Conservation (phyloP, 495 filamentous ascomycete species). For the Talaromyces thailandensis region DNA sequence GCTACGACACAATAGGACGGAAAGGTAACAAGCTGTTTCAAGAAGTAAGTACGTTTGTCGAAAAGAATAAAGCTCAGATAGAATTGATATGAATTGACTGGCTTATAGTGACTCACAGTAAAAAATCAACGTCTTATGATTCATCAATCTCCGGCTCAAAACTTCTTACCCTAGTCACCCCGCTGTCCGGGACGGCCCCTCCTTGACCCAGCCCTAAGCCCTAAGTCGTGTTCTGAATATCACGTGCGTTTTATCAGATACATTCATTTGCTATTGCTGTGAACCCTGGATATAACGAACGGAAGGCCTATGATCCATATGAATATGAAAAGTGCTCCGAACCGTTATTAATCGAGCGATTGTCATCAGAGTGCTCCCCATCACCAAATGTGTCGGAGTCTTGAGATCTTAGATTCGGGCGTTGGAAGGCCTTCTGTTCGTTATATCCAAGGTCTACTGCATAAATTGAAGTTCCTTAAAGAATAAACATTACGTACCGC, state of each 20-base stretch:
- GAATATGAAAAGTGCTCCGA: too few species aligned
- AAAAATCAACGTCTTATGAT: neutral
- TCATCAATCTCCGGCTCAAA: conserved; percentile 2
- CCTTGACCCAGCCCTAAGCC: conserved; percentile 28
- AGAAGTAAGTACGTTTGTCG: neutral
- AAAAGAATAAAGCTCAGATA: neutral
- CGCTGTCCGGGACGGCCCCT: neutral
- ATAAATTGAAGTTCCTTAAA: too few species aligned
- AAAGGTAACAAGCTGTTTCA: neutral
- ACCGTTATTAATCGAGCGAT: too few species aligned
- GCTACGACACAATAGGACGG: neutral
- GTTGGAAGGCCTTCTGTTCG: too few species aligned
- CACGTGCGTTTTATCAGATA: conserved; percentile 14
- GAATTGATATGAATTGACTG: neutral
- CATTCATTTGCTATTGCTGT: neutral
- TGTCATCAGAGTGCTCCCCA: too few species aligned
- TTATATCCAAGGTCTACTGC: too few species aligned
- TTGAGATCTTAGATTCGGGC: too few species aligned
- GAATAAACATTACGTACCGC: neutral
- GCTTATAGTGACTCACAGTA: conserved; percentile 1
- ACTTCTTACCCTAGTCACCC: neutral
- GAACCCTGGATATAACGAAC: neutral
- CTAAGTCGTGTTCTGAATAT: conserved; percentile 21
- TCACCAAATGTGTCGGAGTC: too few species aligned
- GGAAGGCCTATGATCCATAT: too few species aligned